A percentile compares a stretch with the other conserved stretches of the same genome.
Conservation (phyloP, 352 stramenopile genomes). For the Thraustotheca clavata region DNA sequence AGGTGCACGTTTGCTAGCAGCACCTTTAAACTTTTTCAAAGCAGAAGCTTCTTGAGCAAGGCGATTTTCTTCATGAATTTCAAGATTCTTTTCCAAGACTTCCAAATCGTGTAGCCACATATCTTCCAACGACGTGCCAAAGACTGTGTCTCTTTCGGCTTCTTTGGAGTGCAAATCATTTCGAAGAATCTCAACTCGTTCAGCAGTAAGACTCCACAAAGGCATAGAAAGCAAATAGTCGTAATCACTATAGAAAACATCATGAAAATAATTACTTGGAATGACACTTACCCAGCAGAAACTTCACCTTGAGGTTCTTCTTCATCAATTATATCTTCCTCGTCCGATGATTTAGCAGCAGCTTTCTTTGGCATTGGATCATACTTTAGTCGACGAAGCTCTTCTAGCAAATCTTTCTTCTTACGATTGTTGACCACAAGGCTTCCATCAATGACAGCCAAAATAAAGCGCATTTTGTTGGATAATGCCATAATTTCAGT, state of each 20-base stretch:
- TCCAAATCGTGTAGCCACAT: constrained; percentile 94
- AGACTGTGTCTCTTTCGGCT: constrained; percentile 73
- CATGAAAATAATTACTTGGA: background rate
- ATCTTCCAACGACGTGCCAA: constrained; percentile 74
- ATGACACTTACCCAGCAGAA: constrained; percentile 22
- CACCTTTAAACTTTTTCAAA: constrained; percentile 27
- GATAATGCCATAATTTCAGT: constrained; percentile 86
- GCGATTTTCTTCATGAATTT: constrained; percentile 53
- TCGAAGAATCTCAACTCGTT: constrained; percentile 88
- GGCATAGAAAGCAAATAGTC: constrained; percentile 96
- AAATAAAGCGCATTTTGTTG: constrained; percentile 95
- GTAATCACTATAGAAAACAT: constrained; percentile 55
- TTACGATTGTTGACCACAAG: constrained; percentile 92
- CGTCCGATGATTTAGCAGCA: constrained; percentile 33
- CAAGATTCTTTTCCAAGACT: constrained; percentile 61
- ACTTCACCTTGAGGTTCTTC: constrained; percentile 20
- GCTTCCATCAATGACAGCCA: constrained; percentile 86
- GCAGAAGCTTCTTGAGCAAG: constrained; percentile 52
- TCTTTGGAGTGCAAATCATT: constrained; percentile 83
- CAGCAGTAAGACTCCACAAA: constrained; percentile 89
- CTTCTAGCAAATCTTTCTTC: constrained; percentile 87
- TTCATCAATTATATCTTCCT: constrained; percentile 50
- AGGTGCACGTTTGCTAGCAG: constrained; percentile 1
- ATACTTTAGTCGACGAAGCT: constrained; percentile 87
- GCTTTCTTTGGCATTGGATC: constrained; percentile 56